Percentiles rank a stretch among this genome's conserved stretches.
Conservation (phyloP, 2,329 filamentous ascomycete species). For the Stromatinia cepivora region DNA sequence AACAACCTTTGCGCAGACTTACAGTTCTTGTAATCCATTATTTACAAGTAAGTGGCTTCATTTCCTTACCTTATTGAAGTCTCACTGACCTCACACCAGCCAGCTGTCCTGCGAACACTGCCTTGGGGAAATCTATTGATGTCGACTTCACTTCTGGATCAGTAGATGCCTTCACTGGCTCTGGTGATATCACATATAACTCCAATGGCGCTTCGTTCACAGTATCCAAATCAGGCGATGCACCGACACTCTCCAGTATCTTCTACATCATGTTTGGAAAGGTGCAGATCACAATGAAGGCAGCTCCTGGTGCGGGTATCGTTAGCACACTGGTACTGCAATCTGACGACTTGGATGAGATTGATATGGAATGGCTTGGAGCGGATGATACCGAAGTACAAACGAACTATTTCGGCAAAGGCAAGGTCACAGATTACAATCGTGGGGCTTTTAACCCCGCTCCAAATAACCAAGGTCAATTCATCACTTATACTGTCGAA, state of each 20-base stretch:
- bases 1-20: conserved; percentile 51
- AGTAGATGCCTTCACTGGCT: conserved; percentile 75
- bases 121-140: conserved; percentile 77
- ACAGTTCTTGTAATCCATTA: conserved; percentile 56
- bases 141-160: conserved; percentile 79
- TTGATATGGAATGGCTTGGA: conserved; percentile 96
- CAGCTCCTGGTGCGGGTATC: conserved; percentile 85
- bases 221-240: conserved; percentile 73
- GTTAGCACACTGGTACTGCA: conserved; percentile 90
- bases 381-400: conserved; percentile 77
- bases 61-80: neutral
- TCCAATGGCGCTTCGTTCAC: conserved; percentile 79
- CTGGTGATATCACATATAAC: conserved; percentile 71
- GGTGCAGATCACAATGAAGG: conserved; percentile 81
- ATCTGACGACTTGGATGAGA: conserved; percentile 91
- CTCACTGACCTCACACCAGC: conserved; percentile 40
- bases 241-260: conserved; percentile 81
- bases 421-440: conserved; percentile 80
- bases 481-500: conserved; percentile 86
- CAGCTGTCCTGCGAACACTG: conserved; percentile 73
- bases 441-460: conserved; percentile 78
- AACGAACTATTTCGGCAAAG: conserved; percentile 96
- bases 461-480: conserved; percentile 67
- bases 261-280: conserved; percentile 99
- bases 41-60: conserved; percentile 39